Evolutionary conservation across 179 eudicot genomes (phyloP).

Genomic region (Silene vulgaris): DNA sequence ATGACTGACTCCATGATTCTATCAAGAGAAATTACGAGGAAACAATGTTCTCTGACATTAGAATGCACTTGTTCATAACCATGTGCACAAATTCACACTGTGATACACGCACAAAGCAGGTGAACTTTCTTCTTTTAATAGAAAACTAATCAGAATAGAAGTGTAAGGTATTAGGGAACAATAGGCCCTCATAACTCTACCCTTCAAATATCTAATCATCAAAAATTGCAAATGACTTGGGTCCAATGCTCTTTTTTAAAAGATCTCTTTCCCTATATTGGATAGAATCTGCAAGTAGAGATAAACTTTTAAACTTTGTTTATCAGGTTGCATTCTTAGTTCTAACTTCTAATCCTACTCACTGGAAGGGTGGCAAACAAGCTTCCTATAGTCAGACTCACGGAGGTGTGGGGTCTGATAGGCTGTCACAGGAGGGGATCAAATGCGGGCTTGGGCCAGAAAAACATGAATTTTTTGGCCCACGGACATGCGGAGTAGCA

Average conservation of each 20-base stretch:
- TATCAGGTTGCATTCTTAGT: not conserved
- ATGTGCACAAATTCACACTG: not conserved
- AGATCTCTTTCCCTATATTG: not conserved
- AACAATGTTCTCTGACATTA: not conserved
- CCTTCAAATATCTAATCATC: not conserved
- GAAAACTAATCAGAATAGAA: not conserved
- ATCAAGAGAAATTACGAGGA: not conserved
- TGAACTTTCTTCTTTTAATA: not conserved
- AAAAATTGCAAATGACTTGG: not conserved
- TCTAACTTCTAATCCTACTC: not conserved
- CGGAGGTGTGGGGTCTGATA: not conserved
- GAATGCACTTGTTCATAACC: not conserved
- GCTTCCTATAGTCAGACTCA: slow-evolving; percentile 1
- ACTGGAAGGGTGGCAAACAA: slow-evolving; percentile 4
- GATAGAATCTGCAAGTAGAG: not conserved
- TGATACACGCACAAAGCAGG: slow-evolving; percentile 11
- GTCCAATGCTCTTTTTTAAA: not conserved
- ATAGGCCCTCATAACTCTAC: not conserved
- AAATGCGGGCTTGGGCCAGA: too few relatives aligned
- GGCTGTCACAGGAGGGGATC: too few relatives aligned
- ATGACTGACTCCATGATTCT: not conserved
- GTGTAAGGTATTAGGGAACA: not conserved
- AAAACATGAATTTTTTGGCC: too few relatives aligned
- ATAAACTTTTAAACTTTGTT: not conserved
- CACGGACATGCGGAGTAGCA: too few relatives aligned